Evolutionary conservation across 768 basidiomycete species (phyloP).

Genomic region (Mycena rosella): DNA sequence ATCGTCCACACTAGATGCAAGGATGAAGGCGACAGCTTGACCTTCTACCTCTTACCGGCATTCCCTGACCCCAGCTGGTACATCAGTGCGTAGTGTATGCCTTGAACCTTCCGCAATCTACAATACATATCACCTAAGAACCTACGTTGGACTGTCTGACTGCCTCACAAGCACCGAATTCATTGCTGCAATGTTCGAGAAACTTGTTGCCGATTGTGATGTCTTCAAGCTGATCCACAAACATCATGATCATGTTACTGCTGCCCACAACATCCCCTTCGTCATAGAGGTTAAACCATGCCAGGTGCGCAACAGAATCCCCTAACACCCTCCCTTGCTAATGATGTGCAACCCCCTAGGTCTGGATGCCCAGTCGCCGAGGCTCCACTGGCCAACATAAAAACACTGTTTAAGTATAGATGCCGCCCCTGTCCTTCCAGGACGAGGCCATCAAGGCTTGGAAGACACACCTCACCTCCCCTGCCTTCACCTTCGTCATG

Average conservation of each 20-base stretch:
- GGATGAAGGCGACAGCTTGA: slow-evolving; percentile 3
- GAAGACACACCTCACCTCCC: slow-evolving; percentile 11
- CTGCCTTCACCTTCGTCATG: slow-evolving; percentile 18
- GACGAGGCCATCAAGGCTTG: slow-evolving; percentile 7
- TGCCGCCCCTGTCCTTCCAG: slow-evolving; percentile 13
- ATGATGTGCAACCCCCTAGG: neutral
- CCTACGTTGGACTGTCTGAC: slow-evolving; percentile 7
- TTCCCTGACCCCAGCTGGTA: slow-evolving; percentile 4
- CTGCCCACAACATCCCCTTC: slow-evolving; percentile 8
- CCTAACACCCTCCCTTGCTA: neutral
- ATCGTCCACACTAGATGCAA: slow-evolving; percentile 7
- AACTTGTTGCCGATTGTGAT: slow-evolving; percentile 4
- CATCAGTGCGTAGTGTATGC: neutral
- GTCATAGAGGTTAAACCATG: slow-evolving; percentile 3
- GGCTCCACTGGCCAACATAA: neutral
- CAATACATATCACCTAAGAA: neutral
- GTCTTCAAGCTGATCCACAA: slow-evolving; percentile 15
- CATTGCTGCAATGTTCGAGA: slow-evolving; percentile 3
- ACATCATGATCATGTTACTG: slow-evolving; percentile 7
- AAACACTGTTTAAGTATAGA: slow-evolving; percentile 15
- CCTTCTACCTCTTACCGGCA: slow-evolving; percentile 11
- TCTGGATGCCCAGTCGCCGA: slow-evolving; percentile 10
- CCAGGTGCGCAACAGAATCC: neutral
- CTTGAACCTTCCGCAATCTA: neutral
- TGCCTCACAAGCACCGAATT: slow-evolving; percentile 11